A percentile compares a stretch with the other conserved stretches of the same genome.
Evolutionary conservation across 768 basidiomycete species (phyloP).

Genomic region (Rhizopogon salebrosus): DNA sequence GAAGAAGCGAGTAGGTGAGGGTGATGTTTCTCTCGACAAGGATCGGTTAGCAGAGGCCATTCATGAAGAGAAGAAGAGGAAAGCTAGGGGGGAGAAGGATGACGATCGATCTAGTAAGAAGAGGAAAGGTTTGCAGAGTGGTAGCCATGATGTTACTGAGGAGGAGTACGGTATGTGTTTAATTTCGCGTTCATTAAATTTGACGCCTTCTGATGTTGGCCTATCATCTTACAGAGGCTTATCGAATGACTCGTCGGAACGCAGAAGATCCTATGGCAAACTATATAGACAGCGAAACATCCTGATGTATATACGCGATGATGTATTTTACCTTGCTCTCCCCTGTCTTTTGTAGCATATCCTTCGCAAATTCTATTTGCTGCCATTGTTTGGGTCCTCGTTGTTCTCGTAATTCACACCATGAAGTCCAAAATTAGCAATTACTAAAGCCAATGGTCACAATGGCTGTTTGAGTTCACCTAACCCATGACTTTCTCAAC

Average conservation of each 20-base stretch:
- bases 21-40: slow-evolving; percentile 71
- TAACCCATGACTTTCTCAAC: slow-evolving; percentile 41
- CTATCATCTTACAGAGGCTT: slow-evolving; percentile 63
- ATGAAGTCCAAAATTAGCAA: slow-evolving; percentile 14
- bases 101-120: slow-evolving; percentile 54
- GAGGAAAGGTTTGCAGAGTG: slow-evolving; percentile 43
- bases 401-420: slow-evolving; percentile 11
- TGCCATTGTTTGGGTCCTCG: background rate
- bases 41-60: slow-evolving; percentile 65
- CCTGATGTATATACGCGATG: slow-evolving; percentile 9
- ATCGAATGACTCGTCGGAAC: slow-evolving; percentile 67
- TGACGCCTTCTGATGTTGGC: slow-evolving; percentile 5
- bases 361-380: background rate
- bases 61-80: slow-evolving; percentile 77
- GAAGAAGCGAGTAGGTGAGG: slow-evolving; percentile 78
- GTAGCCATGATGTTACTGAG: slow-evolving; percentile 81
- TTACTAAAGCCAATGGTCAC: slow-evolving; percentile 9
- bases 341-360: slow-evolving; percentile 2
- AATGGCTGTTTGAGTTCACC: slow-evolving; percentile 13
- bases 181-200: background rate
- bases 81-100: slow-evolving; percentile 50
- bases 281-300: slow-evolving; percentile 60
- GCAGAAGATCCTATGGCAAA: slow-evolving; percentile 92
- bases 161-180: slow-evolving; percentile 68
- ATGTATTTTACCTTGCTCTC: background rate